Conservation (phyloP, 495 filamentous ascomycete species). For the Barbatosphaeria neglecta region DNA sequence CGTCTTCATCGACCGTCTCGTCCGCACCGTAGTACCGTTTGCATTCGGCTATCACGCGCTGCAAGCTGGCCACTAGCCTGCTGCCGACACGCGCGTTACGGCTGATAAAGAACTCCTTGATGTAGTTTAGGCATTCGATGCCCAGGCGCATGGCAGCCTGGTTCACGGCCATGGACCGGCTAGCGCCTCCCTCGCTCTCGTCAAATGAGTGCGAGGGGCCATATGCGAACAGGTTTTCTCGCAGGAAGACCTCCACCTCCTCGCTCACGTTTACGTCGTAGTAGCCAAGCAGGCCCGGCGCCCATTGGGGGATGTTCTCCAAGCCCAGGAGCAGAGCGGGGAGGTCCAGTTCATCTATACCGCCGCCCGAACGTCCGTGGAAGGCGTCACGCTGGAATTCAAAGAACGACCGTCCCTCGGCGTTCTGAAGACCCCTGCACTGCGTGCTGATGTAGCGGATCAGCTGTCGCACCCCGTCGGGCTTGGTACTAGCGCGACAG, state of each 20-base stretch:
- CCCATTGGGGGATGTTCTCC: slow-evolving; percentile 51
- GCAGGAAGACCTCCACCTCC: slow-evolving; percentile 43
- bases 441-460: slow-evolving; percentile 23
- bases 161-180: slow-evolving; percentile 14
- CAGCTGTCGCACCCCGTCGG: slow-evolving; percentile 15
- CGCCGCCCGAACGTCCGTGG: slow-evolving; percentile 10
- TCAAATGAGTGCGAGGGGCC: slow-evolving; percentile 16
- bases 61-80: slow-evolving; percentile 24
- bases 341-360: slow-evolving; percentile 7
- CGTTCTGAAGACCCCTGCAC: slow-evolving; percentile 24
- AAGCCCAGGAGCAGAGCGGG: slow-evolving; percentile 21
- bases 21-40: slow-evolving; percentile 24
- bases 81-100: slow-evolving; percentile 27
- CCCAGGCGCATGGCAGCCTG: slow-evolving; percentile 26
- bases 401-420: slow-evolving; percentile 29
- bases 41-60: slow-evolving; percentile 31
- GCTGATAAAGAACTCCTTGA: slow-evolving; percentile 32
- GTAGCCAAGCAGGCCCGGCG: slow-evolving; percentile 55
- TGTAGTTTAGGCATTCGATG: slow-evolving; percentile 31
- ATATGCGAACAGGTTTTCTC: slow-evolving; percentile 42
- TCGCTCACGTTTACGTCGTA: slow-evolving; percentile 42
- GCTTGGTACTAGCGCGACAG: slow-evolving; percentile 16
- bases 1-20: slow-evolving; percentile 22
- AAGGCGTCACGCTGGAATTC: slow-evolving; percentile 27
- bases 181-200: slow-evolving; percentile 11